Evolutionary conservation across 2,329 filamentous ascomycete genomes (phyloP).

Genomic region (Diaporthe sp.): DNA sequence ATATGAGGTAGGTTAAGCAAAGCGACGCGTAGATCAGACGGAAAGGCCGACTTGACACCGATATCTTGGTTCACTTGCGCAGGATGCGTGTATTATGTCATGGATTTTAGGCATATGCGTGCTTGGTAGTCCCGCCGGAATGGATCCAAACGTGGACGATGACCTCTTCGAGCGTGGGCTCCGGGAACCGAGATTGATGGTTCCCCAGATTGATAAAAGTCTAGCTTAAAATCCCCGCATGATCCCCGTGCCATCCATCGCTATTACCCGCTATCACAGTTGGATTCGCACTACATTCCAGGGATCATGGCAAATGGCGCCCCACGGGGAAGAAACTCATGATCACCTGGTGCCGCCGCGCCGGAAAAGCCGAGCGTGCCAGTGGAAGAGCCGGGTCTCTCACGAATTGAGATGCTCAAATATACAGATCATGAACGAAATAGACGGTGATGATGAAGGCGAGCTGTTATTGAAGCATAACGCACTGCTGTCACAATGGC

Average conservation of each 20-base stretch:
- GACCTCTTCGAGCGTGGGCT: neutral
- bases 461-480: neutral
- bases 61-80: neutral
- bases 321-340: neutral
- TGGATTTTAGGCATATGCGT: neutral
- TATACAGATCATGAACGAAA: neutral
- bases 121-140: neutral
- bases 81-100: neutral
- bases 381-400: conserved; percentile 13
- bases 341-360: conserved; percentile 16
- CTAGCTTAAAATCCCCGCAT: conserved; percentile 10
- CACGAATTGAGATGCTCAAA: neutral
- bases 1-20: neutral
- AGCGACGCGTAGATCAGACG: neutral
- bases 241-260: neutral
- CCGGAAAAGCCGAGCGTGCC: conserved; percentile 7
- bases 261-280: conserved; percentile 11
- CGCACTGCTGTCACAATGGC: neutral
- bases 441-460: neutral
- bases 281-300: neutral
- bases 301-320: conserved; percentile 7
- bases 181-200: neutral
- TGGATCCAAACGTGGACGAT: neutral
- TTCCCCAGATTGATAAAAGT: neutral
- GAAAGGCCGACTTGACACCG: neutral